Percentiles rank a stretch among this genome's conserved stretches.
Evolutionary conservation across 495 filamentous ascomycete species (phyloP).

Genomic region (Melanomma pulvis-pyrius): DNA sequence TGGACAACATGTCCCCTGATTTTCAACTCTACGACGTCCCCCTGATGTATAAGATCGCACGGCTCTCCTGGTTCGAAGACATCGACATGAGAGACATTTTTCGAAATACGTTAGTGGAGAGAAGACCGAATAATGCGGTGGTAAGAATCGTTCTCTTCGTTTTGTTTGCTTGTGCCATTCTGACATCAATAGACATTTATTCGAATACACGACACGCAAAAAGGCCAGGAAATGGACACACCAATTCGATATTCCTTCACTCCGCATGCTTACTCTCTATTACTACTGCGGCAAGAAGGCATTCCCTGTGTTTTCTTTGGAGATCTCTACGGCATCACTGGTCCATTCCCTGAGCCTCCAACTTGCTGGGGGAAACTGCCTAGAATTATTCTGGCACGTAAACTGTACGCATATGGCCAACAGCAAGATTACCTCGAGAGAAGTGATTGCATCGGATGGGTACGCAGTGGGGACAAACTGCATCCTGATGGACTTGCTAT

Average conservation of each 20-base stretch:
- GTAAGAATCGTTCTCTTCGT: not conserved
- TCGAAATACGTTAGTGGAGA: not conserved
- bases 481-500: not conserved
- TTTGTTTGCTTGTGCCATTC: not conserved
- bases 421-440: not conserved
- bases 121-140: not conserved
- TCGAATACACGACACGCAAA: not conserved
- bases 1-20: not conserved
- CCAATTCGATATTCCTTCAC: not conserved
- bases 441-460: not conserved
- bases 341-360: not conserved
- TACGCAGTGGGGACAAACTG: not conserved
- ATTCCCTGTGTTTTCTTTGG: not conserved
- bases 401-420: not conserved
- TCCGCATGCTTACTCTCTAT: not conserved
- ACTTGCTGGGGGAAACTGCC: not conserved
- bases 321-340: not conserved
- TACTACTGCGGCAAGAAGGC: not conserved
- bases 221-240: not conserved
- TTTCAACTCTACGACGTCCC: not conserved
- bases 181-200: not conserved
- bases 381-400: not conserved
- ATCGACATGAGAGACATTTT: not conserved
- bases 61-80: not conserved
- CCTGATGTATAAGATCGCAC: not conserved